Evolutionary conservation across 2,329 filamentous ascomycete species (phyloP), one percentile per base, ranked within the genome.

Genomic region (Talaromyces amestolkiae): DNA sequence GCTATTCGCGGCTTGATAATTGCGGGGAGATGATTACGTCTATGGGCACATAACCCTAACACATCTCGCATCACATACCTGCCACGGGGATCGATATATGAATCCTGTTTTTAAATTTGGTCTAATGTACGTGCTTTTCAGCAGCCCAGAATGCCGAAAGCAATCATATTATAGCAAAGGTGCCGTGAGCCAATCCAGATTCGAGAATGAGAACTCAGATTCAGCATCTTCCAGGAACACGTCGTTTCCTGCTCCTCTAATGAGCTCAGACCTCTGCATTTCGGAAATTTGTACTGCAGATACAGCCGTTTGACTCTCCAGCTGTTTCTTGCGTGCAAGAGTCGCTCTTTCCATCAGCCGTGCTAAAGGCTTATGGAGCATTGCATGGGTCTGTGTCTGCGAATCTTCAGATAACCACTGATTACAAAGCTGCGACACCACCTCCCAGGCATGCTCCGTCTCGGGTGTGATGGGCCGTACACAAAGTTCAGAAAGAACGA

Each of bases 401-500:
- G 53, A 27, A 13, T 65, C 64, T 5, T 65, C 47, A 24, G 64
- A 58, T 6, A 59, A 15, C 70, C 68, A 71, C 9, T 68, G 62
- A 9, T 72, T 66, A 31, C 69, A 68, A 19, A 71, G 70, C 19
- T 68, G 67, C 10, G 58, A 68, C 47, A 71, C 70, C 45, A 71
- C 68, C 15, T 74, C 70, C 69, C 70, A 72, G 13, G 70, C 70
- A 64, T 67, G 68, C 49, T 71, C 63, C 0, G 70, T 70, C 19
- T 71, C 67, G 13, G 69, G 35, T 13, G 45, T 63, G 10, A 68
- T 65, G 3, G 69, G 68, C 41, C 71, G 71, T 39, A 61, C 74
- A 66, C 83, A 85, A 0, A 86, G 75, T 67, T 87, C 84, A 0
- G 81, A 82, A 1, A 87, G 77, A 3, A 85, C 77, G 68, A 85